Conservation (phyloP, 306 rosid species). For the Trichosanthes cucumerina region DNA sequence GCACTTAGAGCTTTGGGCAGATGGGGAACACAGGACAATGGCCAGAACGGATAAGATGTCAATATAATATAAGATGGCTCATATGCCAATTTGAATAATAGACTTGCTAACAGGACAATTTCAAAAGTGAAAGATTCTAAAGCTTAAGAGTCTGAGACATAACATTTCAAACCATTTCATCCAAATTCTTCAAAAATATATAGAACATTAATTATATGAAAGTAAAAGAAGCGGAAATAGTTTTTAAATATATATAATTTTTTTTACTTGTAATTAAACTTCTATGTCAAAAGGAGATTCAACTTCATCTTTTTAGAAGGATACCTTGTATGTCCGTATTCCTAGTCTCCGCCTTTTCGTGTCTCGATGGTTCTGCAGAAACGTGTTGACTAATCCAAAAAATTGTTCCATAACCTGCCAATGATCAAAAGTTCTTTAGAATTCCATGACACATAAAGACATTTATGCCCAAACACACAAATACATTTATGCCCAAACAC, state of each 20-base stretch:
- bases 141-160: neutral
- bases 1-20: neutral
- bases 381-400: slow-evolving; percentile 89
- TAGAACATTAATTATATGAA: neutral
- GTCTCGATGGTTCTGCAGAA: slow-evolving; percentile 68
- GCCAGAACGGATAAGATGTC: neutral
- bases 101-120: neutral
- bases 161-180: neutral
- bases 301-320: slow-evolving; percentile 5
- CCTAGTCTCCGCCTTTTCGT: slow-evolving; percentile 81
- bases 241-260: neutral
- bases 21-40: neutral
- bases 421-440: slow-evolving; percentile 1
- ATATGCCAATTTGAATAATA: neutral
- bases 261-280: neutral
- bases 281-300: neutral
- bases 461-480: neutral
- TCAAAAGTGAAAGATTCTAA: neutral
- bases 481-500: too few relatives aligned
- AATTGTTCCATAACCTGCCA: slow-evolving; percentile 89
- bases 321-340: slow-evolving; percentile 87
- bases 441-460: slow-evolving; percentile 7
- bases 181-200: neutral
- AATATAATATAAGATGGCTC: neutral
- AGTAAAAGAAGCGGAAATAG: neutral